Conservation (phyloP, 2,329 filamentous ascomycete genomes). For the Aspergillus neoniger region DNA sequence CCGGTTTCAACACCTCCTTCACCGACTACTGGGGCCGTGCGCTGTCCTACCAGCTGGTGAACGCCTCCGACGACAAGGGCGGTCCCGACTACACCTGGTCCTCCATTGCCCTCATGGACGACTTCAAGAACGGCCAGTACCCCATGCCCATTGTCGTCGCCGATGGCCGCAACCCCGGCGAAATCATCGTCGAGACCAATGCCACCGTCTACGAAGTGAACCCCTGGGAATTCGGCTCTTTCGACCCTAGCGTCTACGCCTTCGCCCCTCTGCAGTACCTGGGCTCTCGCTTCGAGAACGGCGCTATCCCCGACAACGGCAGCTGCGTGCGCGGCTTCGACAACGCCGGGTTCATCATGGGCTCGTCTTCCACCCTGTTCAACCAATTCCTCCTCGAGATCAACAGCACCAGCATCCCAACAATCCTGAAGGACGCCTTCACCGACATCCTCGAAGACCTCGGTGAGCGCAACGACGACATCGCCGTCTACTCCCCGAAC, state of each 20-base stretch:
- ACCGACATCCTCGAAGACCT: slow-evolving; percentile 56
- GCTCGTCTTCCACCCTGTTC: slow-evolving; percentile 82
- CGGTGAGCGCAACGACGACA: slow-evolving; percentile 65
- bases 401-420: slow-evolving; percentile 54
- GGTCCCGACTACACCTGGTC: slow-evolving; percentile 80
- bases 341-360: slow-evolving; percentile 80
- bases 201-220: slow-evolving; percentile 77
- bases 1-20: slow-evolving; percentile 68
- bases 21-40: slow-evolving; percentile 88
- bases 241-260: slow-evolving; percentile 70
- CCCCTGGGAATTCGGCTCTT: slow-evolving; percentile 77
- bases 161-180: slow-evolving; percentile 65
- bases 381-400: slow-evolving; percentile 73
- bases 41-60: slow-evolving; percentile 82
- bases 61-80: slow-evolving; percentile 63
- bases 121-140: slow-evolving; percentile 64
- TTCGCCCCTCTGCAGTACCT: slow-evolving; percentile 72
- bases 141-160: slow-evolving; percentile 75
- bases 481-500: slow-evolving; percentile 73
- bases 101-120: slow-evolving; percentile 65
- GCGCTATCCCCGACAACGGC: slow-evolving; percentile 57
- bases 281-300: slow-evolving; percentile 70
- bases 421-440: slow-evolving; percentile 55
- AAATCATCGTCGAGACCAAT: slow-evolving; percentile 65
- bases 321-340: slow-evolving; percentile 78